Conservation (phyloP, 1,284 basidiomycete species). For the Melampsora occidentalis region DNA sequence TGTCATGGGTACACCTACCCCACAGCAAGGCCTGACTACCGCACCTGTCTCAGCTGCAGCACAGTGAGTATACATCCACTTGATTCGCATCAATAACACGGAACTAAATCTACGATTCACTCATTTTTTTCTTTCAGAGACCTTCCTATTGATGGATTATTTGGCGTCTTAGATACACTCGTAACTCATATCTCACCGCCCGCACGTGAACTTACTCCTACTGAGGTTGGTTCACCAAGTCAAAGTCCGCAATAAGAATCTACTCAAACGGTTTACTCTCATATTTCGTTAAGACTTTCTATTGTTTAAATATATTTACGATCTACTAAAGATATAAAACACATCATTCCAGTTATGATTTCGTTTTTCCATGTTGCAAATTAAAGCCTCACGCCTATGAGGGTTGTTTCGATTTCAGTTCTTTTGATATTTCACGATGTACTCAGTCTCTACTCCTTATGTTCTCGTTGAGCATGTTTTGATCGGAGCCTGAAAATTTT, state of each 20-base stretch:
- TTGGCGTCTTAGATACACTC: neutral
- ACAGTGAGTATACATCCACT: neutral
- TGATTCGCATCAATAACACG: too few relatives aligned
- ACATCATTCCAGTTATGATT: too few relatives aligned
- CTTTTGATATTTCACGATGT: too few relatives aligned
- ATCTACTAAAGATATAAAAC: too few relatives aligned
- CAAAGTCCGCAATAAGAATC: neutral
- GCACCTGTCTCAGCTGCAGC: neutral
- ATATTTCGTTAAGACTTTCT: too few relatives aligned
- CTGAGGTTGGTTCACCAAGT: neutral
- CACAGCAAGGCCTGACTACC: neutral
- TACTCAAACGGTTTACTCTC: neutral
- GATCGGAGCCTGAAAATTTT: too few relatives aligned
- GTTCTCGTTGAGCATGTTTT: too few relatives aligned
- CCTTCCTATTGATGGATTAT: neutral
- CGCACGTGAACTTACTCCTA: neutral
- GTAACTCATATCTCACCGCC: neutral
- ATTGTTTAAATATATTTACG: too few relatives aligned
- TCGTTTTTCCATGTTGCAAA: too few relatives aligned
- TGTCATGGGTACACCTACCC: neutral
- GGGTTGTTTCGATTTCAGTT: too few relatives aligned
- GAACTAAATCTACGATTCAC: neutral
- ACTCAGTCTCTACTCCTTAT: too few relatives aligned
- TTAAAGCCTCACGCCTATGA: too few relatives aligned
- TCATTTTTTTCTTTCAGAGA: neutral